Percentiles rank a stretch among this genome's conserved stretches.
Conservation (phyloP, 2,329 filamentous ascomycete genomes). For the Aspergillus cejpii region DNA sequence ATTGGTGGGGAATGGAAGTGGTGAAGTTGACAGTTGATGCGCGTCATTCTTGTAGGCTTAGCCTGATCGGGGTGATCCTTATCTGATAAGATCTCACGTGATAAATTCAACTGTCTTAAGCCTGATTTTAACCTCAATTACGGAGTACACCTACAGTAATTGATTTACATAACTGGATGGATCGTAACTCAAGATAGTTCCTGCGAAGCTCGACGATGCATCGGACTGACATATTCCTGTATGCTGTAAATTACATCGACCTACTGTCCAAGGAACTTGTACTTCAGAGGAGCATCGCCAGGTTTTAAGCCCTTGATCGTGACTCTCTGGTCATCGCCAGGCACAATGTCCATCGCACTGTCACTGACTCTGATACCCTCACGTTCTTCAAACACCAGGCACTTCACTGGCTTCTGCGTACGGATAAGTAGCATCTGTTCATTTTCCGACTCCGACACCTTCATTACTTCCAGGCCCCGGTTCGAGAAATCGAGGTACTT, state of each 20-base stretch:
- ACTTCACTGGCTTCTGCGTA: slow-evolving; percentile 51
- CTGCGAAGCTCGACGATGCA: not conserved
- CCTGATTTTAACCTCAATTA: no score
- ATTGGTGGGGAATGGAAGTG: not conserved
- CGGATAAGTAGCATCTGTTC: slow-evolving; percentile 38
- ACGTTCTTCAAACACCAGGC: slow-evolving; percentile 55
- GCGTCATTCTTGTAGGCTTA: slow-evolving; percentile 2
- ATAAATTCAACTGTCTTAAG: no score
- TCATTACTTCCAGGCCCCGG: slow-evolving; percentile 44
- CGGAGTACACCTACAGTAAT: no score
- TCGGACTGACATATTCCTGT: not conserved
- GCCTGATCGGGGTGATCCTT: slow-evolving; percentile 1
- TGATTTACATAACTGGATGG: no score
- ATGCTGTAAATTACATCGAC: not conserved
- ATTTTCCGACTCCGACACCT: slow-evolving; percentile 28
- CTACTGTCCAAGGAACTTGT: slow-evolving; percentile 25
- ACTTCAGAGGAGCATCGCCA: slow-evolving; percentile 18
- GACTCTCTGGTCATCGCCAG: slow-evolving; percentile 50
- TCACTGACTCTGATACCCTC: slow-evolving; percentile 50
- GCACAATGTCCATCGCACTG: slow-evolving; percentile 53
- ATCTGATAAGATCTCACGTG: slow-evolving; percentile 10
- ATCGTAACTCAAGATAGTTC: no score
- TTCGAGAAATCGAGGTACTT: slow-evolving; percentile 52
- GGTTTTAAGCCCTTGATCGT: slow-evolving; percentile 21
- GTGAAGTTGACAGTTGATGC: not conserved